phyloP scores from a whole-genome alignment of 495 filamentous ascomycete genomes.

The Thermothielavioides terrestris region DNA sequence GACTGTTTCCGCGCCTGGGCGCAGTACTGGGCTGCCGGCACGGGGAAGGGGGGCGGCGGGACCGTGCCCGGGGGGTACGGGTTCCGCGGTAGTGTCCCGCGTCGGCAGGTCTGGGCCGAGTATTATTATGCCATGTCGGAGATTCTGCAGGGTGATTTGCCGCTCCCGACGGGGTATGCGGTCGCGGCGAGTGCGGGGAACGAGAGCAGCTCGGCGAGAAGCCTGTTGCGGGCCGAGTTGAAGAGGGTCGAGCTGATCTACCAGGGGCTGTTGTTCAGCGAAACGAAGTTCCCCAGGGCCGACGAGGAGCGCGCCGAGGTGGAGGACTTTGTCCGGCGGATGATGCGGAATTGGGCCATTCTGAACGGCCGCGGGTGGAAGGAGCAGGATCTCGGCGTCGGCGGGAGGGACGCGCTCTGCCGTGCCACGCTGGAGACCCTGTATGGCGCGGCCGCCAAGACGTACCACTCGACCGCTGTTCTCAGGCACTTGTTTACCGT shows the following conservation, averaged over 20 bases:
- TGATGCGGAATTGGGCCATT: constrained; percentile 76
- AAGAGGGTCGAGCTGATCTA: constrained; percentile 66
- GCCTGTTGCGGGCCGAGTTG: constrained; percentile 62
- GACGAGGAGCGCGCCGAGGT: constrained; percentile 63
- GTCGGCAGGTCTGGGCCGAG: constrained; percentile 62
- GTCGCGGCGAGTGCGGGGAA: constrained; percentile 26
- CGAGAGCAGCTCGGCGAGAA: constrained; percentile 41
- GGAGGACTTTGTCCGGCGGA: constrained; percentile 70
- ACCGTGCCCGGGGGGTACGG: constrained; percentile 36
- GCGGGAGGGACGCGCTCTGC: constrained; percentile 62
- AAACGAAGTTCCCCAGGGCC: constrained; percentile 76
- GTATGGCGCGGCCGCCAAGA: constrained; percentile 81
- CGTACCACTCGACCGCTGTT: constrained; percentile 84
- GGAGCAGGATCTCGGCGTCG: constrained; percentile 69
- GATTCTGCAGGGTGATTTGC: constrained; percentile 48
- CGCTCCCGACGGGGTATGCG: constrained; percentile 39
- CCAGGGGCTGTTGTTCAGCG: constrained; percentile 60
- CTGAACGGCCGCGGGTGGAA: constrained; percentile 66
- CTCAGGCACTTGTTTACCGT: constrained; percentile 82
- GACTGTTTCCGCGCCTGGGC: constrained; percentile 55
- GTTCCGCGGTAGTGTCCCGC: constrained; percentile 39
- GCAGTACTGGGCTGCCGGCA: constrained; percentile 46
- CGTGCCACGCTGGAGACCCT: constrained; percentile 71
- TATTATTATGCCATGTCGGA: constrained; percentile 70
- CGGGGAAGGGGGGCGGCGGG: constrained; percentile 18